Evolutionary conservation across 129 eudicot species (phyloP).

Genomic region (Flaveria ramosissima): DNA sequence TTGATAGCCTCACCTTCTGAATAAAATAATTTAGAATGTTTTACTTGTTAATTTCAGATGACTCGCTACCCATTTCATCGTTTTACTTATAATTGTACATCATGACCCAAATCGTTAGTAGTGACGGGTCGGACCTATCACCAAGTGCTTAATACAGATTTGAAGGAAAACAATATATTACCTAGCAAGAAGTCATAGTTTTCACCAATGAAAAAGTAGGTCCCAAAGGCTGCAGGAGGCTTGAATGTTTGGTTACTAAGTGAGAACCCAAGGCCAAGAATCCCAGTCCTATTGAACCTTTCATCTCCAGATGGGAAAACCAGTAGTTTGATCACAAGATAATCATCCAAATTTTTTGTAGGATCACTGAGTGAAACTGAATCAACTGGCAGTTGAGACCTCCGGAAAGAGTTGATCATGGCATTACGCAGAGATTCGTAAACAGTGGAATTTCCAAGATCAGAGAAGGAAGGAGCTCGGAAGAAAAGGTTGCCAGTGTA

Average conservation of each 20-base stretch:
- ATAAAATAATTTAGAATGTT: not conserved
- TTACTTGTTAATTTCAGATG: not conserved
- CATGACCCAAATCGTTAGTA: not conserved
- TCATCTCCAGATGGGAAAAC: conserved; percentile 64
- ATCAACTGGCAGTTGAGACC: conserved; percentile 55
- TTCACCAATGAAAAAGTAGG: conserved; percentile 54
- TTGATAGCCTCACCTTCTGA: not conserved
- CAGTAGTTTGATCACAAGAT: conserved; percentile 47
- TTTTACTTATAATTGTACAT: not conserved
- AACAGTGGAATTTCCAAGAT: conserved; percentile 37
- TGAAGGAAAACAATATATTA: conserved; percentile 20
- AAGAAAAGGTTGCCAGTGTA: conserved; percentile 58
- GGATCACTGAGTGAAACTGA: conserved; percentile 56
- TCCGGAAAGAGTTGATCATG: conserved; percentile 40
- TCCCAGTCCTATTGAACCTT: conserved; percentile 60
- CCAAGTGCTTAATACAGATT: not conserved
- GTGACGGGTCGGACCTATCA: not conserved
- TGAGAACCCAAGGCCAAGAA: conserved; percentile 49
- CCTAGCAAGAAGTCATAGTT: conserved; percentile 54
- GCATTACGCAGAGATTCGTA: conserved; percentile 32
- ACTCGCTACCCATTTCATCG: not conserved
- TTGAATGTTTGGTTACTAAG: conserved; percentile 68
- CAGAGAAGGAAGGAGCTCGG: conserved; percentile 78
- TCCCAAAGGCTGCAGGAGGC: conserved; percentile 64
- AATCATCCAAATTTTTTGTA: conserved; percentile 42